phyloP scores from a whole-genome alignment of 208 protist species.

The Endotrypanum monterogeii region DNA sequence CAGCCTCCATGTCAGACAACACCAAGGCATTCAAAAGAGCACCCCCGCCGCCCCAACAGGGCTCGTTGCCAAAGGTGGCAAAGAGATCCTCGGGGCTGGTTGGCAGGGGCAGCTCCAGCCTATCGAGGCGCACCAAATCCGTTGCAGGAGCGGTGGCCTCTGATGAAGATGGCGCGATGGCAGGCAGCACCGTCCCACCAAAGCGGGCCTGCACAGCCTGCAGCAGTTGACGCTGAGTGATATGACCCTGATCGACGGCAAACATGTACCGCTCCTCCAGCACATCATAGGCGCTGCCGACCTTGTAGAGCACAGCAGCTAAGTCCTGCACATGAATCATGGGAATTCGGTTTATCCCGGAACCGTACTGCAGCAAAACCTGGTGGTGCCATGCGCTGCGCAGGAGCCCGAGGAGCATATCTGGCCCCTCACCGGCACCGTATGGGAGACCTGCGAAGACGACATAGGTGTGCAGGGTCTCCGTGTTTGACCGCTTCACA shows the following conservation, averaged over 20 bases:
- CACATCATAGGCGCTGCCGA: constrained; percentile 75
- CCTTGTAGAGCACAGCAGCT: constrained; percentile 63
- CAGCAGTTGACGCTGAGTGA: constrained; percentile 82
- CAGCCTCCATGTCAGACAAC: constrained; percentile 75
- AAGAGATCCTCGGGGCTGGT: constrained; percentile 12
- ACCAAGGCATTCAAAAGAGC: constrained; percentile 26
- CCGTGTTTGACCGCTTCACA: constrained; percentile 85
- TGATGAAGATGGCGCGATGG: not conserved
- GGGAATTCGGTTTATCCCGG: constrained; percentile 86
- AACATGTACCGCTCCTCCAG: constrained; percentile 91
- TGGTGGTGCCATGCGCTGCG: constrained; percentile 80
- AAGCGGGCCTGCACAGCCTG: constrained; percentile 59
- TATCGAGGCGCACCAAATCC: constrained; percentile 21
- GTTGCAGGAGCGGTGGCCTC: not conserved
- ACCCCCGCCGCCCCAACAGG: constrained; percentile 25
- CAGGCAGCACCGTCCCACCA: constrained; percentile 51
- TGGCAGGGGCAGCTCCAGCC: constrained; percentile 21
- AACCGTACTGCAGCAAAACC: constrained; percentile 68
- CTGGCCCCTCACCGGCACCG: constrained; percentile 80
- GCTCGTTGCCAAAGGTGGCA: constrained; percentile 20
- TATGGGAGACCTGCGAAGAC: constrained; percentile 92
- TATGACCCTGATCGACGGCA: constrained; percentile 87
- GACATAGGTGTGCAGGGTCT: constrained; percentile 91
- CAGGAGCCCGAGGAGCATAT: constrained; percentile 55
- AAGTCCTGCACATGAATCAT: constrained; percentile 95